A percentile compares a stretch with the other conserved stretches of the same genome.
phyloP scores from a whole-genome alignment of 2,329 filamentous ascomycete species.

The Ascosphaera apis region DNA sequence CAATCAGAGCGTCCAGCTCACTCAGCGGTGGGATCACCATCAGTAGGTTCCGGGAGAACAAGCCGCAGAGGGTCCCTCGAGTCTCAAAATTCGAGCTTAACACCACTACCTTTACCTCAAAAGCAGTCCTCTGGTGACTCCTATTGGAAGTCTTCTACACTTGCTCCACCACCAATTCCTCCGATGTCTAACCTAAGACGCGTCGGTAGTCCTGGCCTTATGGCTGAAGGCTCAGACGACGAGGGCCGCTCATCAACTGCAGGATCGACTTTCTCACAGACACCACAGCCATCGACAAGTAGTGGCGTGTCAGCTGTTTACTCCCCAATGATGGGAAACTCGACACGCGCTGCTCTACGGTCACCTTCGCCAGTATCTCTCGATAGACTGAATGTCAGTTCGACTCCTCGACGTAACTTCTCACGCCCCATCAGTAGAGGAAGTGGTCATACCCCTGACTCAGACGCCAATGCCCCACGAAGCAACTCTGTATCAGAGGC shows the following conservation, averaged over 20 bases:
- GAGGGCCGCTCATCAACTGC: constrained; percentile 41
- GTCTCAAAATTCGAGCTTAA: constrained; percentile 7
- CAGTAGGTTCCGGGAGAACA: constrained; percentile 3
- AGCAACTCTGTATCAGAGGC: constrained; percentile 16
- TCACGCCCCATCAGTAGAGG: constrained; percentile 67
- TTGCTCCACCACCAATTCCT: constrained; percentile 14
- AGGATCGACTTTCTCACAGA: constrained; percentile 39
- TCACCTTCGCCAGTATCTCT: constrained; percentile 76
- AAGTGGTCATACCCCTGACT: constrained; percentile 37
- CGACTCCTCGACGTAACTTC: constrained; percentile 72
- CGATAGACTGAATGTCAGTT: constrained; percentile 32
- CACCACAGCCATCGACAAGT: constrained; percentile 57
- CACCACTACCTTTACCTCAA: constrained; percentile 9
- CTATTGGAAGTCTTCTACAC: constrained; percentile 15
- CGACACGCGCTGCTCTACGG: constrained; percentile 38
- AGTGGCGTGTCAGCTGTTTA: constrained; percentile 37
- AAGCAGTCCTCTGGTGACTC: constrained; percentile 16
- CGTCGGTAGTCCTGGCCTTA: constrained; percentile 32
- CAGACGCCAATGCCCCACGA: constrained; percentile 14
- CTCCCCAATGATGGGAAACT: constrained; percentile 38
- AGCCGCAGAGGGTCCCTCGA: constrained; percentile 1
- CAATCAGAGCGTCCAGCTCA: constrained; percentile 13
- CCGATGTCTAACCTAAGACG: constrained; percentile 22
- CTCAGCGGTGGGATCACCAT: constrained; percentile 10
- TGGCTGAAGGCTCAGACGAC: constrained; percentile 41